Conservation (phyloP, 805 yeast genomes). For the Metschnikowia rubicola region DNA sequence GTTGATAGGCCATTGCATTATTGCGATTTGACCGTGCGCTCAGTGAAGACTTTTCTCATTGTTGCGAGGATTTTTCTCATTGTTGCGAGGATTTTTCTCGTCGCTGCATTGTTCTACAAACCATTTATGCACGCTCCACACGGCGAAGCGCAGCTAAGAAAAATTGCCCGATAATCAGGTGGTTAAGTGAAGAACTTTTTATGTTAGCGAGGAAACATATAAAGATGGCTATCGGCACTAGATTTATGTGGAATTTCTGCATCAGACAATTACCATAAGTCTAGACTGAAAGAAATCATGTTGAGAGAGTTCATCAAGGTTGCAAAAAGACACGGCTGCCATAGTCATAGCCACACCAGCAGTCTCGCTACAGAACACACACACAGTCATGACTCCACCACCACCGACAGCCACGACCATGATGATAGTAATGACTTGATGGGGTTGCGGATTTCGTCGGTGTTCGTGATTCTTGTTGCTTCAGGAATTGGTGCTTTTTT, state of each 20-base stretch:
- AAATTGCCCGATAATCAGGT: neutral
- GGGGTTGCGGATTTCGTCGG: slow-evolving; percentile 55
- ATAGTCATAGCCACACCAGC: slow-evolving; percentile 1
- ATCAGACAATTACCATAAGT: no score
- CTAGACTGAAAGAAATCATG: neutral
- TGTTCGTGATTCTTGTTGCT: slow-evolving; percentile 57
- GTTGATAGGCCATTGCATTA: no score
- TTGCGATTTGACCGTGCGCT: no score
- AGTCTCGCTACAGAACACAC: neutral
- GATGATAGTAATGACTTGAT: slow-evolving; percentile 43
- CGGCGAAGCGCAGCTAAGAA: slow-evolving; percentile 2
- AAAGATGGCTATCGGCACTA: no score
- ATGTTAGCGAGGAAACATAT: no score
- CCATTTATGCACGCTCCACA: neutral
- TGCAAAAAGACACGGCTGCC: slow-evolving; percentile 4
- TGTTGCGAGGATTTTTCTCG: neutral
- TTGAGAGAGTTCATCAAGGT: neutral
- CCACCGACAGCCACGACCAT: slow-evolving; percentile 19
- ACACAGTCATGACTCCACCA: slow-evolving; percentile 3
- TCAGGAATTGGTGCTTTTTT: slow-evolving; percentile 56
- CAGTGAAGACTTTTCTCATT: neutral
- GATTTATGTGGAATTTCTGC: no score
- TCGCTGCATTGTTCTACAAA: neutral
- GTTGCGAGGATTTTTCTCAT: neutral
- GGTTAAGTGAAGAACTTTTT: neutral